phyloP scores from a whole-genome alignment of 2,329 filamentous ascomycete species.

The Penicillium sp. region DNA sequence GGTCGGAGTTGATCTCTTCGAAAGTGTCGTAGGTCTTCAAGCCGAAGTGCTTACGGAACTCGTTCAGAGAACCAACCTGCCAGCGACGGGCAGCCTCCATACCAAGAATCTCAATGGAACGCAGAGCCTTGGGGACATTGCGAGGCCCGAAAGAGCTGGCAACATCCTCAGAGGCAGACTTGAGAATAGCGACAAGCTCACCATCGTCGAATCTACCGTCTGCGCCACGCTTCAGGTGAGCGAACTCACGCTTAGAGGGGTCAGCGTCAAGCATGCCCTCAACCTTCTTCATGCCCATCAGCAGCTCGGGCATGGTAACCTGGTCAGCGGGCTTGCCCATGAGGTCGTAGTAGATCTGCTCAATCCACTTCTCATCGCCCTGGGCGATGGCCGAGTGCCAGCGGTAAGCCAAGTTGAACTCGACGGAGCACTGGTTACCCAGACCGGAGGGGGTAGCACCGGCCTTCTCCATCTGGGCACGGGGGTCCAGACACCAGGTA shows the following conservation, averaged over 20 bases:
- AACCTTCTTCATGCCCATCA: constrained; percentile 63
- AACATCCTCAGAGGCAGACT: constrained; percentile 70
- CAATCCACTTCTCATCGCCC: constrained; percentile 78
- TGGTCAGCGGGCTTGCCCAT: constrained; percentile 61
- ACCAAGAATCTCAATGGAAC: constrained; percentile 75
- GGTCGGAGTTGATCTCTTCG: constrained; percentile 80
- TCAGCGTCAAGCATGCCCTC: constrained; percentile 64
- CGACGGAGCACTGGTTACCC: constrained; percentile 80
- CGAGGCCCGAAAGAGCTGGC: constrained; percentile 66
- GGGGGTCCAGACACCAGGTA: constrained; percentile 78
- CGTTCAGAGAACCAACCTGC: constrained; percentile 77
- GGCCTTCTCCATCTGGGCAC: constrained; percentile 64
- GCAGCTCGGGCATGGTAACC: constrained; percentile 62
- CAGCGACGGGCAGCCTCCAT: constrained; percentile 76
- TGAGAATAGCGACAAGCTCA: constrained; percentile 70
- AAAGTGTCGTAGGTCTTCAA: constrained; percentile 75
- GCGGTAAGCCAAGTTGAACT: constrained; percentile 86
- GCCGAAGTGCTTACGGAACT: constrained; percentile 81
- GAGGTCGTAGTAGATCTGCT: constrained; percentile 65
- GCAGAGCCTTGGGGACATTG: constrained; percentile 72
- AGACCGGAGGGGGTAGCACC: constrained; percentile 68
- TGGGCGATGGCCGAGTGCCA: constrained; percentile 81
- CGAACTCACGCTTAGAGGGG: constrained; percentile 69
- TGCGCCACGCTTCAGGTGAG: constrained; percentile 61
- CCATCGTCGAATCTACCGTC: constrained; percentile 75